Conservation (phyloP, 83 land plant genomes). For the Diphasiastrum complanatum region DNA sequence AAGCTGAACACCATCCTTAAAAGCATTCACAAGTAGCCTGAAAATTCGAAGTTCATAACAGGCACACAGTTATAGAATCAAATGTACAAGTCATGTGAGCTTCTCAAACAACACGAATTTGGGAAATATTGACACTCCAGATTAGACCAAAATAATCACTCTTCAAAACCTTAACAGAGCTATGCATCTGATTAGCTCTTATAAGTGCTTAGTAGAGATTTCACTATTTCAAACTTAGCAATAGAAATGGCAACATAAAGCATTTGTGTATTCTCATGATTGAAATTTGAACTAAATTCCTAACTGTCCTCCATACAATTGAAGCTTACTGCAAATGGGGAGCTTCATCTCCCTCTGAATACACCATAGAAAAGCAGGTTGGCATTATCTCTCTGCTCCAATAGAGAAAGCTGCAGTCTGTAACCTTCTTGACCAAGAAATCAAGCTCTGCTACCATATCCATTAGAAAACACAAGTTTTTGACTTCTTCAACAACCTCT, state of each 20-base stretch:
- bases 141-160: too few relatives aligned
- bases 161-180: too few relatives aligned
- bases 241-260: too few relatives aligned
- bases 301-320: neutral
- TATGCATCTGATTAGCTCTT: too few relatives aligned
- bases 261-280: neutral
- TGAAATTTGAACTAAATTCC: neutral
- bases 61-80: neutral
- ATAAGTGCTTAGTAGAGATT: too few relatives aligned
- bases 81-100: too few relatives aligned
- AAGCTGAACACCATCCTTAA: constrained; percentile 44
- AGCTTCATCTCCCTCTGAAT: constrained; percentile 34
- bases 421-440: constrained; percentile 21
- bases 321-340: constrained; percentile 43
- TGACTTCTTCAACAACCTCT: constrained; percentile 23
- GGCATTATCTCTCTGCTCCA: constrained; percentile 50
- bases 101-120: too few relatives aligned
- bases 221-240: too few relatives aligned
- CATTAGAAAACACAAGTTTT: constrained; percentile 29
- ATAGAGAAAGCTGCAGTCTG: constrained; percentile 46
- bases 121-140: too few relatives aligned
- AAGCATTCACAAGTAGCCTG: constrained; percentile 39
- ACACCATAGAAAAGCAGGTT: constrained; percentile 47
- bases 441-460: constrained; percentile 29
- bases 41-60: neutral